Evolutionary conservation across 2,329 filamentous ascomycete species (phyloP).

Genomic region (Sclerotinia trifoliorum): DNA sequence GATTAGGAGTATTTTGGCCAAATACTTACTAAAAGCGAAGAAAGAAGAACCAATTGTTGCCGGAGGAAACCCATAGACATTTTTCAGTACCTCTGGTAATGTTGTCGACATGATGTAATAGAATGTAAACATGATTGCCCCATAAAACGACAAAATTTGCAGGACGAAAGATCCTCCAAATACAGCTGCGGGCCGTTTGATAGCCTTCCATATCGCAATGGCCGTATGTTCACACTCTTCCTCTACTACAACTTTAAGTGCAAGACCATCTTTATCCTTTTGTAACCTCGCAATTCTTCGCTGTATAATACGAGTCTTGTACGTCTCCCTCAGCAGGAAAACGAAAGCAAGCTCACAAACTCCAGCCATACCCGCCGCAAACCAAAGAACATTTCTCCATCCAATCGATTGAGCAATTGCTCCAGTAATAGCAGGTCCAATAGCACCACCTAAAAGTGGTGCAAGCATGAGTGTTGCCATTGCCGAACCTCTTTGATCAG

Average conservation of each 20-base stretch:
- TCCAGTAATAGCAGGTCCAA: conserved; percentile 39
- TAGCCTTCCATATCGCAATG: conserved; percentile 40
- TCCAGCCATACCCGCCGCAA: conserved; percentile 44
- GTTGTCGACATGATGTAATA: conserved; percentile 50
- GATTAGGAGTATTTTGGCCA: background rate
- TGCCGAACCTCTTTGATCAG: conserved; percentile 47
- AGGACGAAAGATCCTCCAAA: conserved; percentile 52
- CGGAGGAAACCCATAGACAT: conserved; percentile 46
- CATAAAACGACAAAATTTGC: conserved; percentile 45
- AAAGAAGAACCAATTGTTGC: conserved; percentile 54
- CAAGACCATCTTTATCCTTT: background rate
- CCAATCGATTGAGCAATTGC: conserved; percentile 47
- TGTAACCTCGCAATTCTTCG: conserved; percentile 44
- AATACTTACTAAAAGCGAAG: conserved; percentile 50
- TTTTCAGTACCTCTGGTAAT: conserved; percentile 45
- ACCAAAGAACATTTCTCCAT: conserved; percentile 55
- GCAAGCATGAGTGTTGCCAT: conserved; percentile 40
- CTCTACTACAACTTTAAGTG: background rate
- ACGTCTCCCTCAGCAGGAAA: conserved; percentile 56
- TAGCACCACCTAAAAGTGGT: conserved; percentile 37
- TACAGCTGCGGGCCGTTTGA: conserved; percentile 45
- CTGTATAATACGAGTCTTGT: conserved; percentile 55
- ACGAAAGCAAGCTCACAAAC: conserved; percentile 47
- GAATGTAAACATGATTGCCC: conserved; percentile 45
- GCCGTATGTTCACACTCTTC: conserved; percentile 32